Evolutionary conservation across 352 stramenopile genomes (phyloP).

Genomic region (Phytophthora cryptogea): DNA sequence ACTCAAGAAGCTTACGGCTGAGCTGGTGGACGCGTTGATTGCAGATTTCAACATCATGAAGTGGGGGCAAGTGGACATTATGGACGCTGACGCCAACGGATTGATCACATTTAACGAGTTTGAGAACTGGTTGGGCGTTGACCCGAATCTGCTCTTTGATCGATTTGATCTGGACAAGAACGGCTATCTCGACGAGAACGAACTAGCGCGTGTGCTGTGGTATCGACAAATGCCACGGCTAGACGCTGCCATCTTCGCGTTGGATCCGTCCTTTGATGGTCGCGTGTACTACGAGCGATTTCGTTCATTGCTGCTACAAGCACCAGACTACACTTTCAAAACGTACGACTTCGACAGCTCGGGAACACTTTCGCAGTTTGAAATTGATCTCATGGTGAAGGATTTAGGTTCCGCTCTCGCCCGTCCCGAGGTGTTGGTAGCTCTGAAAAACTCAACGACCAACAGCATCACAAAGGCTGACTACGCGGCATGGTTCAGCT

Average conservation of each 20-base stretch:
- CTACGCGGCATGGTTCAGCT: slow-evolving; percentile 63
- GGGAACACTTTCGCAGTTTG: slow-evolving; percentile 50
- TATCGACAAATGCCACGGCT: slow-evolving; percentile 75
- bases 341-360: slow-evolving; percentile 81
- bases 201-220: slow-evolving; percentile 66
- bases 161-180: slow-evolving; percentile 87
- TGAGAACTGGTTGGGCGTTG: slow-evolving; percentile 63
- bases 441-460: slow-evolving; percentile 40
- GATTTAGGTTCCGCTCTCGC: slow-evolving; percentile 62
- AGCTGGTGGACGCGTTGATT: slow-evolving; percentile 46
- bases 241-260: slow-evolving; percentile 65
- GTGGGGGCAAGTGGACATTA: slow-evolving; percentile 40
- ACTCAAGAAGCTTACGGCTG: slow-evolving; percentile 44
- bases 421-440: slow-evolving; percentile 36
- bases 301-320: slow-evolving; percentile 37
- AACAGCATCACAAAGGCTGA: slow-evolving; percentile 51
- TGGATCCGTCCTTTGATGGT: slow-evolving; percentile 83
- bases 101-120: slow-evolving; percentile 78
- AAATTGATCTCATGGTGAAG: slow-evolving; percentile 71
- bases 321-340: slow-evolving; percentile 64
- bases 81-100: slow-evolving; percentile 61
- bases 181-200: slow-evolving; percentile 83
- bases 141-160: slow-evolving; percentile 83
- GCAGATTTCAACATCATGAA: slow-evolving; percentile 72
- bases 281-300: slow-evolving; percentile 83